Evolutionary conservation across 768 basidiomycete genomes (phyloP), one percentile per base, ranked within the genome.

Genomic region (Cystofilobasidium capitatum): DNA sequence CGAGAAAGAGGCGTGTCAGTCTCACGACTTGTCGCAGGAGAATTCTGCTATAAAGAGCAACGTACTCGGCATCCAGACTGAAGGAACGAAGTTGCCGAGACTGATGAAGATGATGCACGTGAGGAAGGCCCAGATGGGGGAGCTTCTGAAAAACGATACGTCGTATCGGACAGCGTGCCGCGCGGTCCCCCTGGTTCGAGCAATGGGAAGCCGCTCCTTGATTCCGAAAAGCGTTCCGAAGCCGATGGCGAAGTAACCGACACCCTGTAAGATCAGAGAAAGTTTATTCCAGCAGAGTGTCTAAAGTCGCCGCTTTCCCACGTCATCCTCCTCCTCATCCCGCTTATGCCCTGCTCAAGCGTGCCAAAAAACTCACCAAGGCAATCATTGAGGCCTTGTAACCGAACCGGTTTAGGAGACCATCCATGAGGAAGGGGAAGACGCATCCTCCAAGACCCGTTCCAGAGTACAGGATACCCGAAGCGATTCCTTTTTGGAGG

Each of bases 301-400:
- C n/a, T n/a, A n/a, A n/a, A n/a, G n/a, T n/a, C n/a, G n/a, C n/a
- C n/a, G n/a, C n/a, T n/a, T n/a, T n/a, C n/a, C n/a, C n/a, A n/a
- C n/a, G n/a, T n/a, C n/a, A n/a, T n/a, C n/a, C n/a, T n/a, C n/a
- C n/a, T n/a, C n/a, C n/a, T n/a, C n/a, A n/a, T n/a, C n/a, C n/a
- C n/a, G n/a, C n/a, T n/a, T n/a, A n/a, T n/a, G n/a, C n/a, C n/a
- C n/a, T n/a, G n/a, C n/a, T n/a, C n/a, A n/a, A 5, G 20, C 24
- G 1, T 36, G 13, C n/a, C 14, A 16, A 9, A 24, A 26, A 22
- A 65, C 60, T 35, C 17, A 68, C 70, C 24, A 76, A 14, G 9
- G 72, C 59, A n/a, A 74, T 68, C 75, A 76, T 75, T 1, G 73
- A 69, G 22, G 71, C 66, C 54, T 74, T 74, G 70, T 76, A 76